A percentile compares a stretch with the other conserved stretches of the same genome.
Conservation (phyloP, 78 protist species). For the Dictyostelium intermedium region DNA sequence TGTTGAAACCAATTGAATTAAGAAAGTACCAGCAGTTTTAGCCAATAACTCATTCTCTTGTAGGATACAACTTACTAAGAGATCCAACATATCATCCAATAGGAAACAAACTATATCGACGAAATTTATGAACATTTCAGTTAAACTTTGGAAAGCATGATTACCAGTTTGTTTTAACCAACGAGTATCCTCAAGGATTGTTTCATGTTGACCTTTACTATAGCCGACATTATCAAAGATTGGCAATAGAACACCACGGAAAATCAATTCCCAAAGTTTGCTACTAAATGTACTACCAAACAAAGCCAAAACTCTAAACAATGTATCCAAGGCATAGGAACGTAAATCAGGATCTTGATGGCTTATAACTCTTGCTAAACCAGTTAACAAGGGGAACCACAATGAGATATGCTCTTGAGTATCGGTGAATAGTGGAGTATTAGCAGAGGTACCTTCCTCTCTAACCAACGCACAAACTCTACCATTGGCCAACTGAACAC, state of each 20-base stretch:
- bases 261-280: constrained; percentile 91
- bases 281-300: constrained; percentile 79
- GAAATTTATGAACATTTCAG: constrained; percentile 76
- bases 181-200: constrained; percentile 68
- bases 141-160: constrained; percentile 77
- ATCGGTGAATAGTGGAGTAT: constrained; percentile 69
- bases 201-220: constrained; percentile 57
- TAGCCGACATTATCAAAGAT: constrained; percentile 91
- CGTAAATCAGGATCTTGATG: constrained; percentile 82
- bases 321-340: constrained; percentile 79
- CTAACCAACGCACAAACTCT: constrained; percentile 39
- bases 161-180: constrained; percentile 82
- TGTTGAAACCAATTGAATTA: constrained; percentile 75
- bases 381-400: constrained; percentile 87
- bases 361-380: constrained; percentile 69
- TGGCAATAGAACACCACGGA: constrained; percentile 93
- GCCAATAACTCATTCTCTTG: constrained; percentile 80
- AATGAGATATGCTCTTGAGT: constrained; percentile 68
- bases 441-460: constrained; percentile 41
- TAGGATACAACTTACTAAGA: constrained; percentile 67
- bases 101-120: constrained; percentile 81
- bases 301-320: constrained; percentile 80
- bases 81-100: constrained; percentile 78
- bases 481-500: constrained; percentile 79
- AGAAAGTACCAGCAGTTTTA: constrained; percentile 69